Evolutionary conservation across 306 rosid species (phyloP).

Genomic region (Senna tora): DNA sequence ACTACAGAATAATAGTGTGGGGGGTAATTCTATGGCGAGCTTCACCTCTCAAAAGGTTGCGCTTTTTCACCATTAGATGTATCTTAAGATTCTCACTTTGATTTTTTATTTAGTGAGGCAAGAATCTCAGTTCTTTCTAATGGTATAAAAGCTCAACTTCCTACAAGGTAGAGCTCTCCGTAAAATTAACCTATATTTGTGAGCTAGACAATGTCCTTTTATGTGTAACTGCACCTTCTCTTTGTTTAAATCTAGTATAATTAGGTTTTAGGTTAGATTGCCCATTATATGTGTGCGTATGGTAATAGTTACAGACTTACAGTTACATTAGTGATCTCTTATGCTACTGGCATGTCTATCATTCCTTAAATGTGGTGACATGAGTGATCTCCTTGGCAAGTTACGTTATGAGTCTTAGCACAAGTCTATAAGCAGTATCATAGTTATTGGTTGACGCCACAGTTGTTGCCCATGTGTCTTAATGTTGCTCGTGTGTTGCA

Average conservation of each 20-base stretch:
- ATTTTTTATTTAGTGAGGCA: neutral
- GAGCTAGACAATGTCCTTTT: neutral
- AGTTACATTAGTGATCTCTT: too few relatives aligned
- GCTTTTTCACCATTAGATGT: neutral
- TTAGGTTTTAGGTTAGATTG: constrained; percentile 25
- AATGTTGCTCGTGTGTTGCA: too few relatives aligned
- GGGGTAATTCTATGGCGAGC: neutral
- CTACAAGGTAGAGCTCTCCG: neutral
- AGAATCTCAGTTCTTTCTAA: neutral
- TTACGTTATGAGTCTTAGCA: neutral
- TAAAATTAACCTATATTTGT: neutral
- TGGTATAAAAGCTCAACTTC: neutral
- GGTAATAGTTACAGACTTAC: constrained; percentile 13
- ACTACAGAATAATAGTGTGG: neutral
- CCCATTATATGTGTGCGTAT: constrained; percentile 22
- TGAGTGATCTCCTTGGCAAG: constrained; percentile 13
- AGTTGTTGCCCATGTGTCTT: too few relatives aligned
- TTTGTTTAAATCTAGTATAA: constrained; percentile 12
- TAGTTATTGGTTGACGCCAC: too few relatives aligned
- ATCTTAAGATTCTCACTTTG: constrained; percentile 4
- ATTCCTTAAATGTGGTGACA: neutral
- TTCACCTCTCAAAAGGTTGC: neutral
- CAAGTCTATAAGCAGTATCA: neutral
- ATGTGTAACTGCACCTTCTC: constrained; percentile 11
- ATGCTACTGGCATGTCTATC: neutral